These are phyloP conservation scores for Tritrichomonas foetus DNA, from an alignment of 208 protist species.

Conservation along the genomic window DNA sequence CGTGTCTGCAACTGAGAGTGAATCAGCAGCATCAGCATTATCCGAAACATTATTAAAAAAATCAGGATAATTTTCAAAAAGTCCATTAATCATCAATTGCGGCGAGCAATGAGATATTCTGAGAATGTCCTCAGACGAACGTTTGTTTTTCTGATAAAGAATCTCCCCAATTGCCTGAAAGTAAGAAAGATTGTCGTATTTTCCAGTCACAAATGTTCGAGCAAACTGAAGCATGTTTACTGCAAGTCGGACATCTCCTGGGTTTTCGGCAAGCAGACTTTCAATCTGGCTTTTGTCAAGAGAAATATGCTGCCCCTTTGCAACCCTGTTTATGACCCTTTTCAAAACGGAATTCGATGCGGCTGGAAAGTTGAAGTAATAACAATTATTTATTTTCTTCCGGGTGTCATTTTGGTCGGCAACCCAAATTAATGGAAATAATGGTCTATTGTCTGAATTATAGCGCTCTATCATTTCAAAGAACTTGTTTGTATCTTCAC, in stretches of 20 bases:
- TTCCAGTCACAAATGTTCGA: not conserved
- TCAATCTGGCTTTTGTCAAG: not conserved
- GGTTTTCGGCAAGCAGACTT: not conserved
- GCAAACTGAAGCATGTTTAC: not conserved
- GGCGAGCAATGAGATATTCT: not conserved
- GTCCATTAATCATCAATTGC: not conserved
- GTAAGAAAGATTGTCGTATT: not conserved
- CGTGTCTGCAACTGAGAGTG: not conserved
- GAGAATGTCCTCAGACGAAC: not conserved
- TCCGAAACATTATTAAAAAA: not conserved
- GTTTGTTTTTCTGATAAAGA: not conserved
- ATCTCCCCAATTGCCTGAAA: slow-evolving; percentile 27
- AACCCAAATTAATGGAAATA: slow-evolving; percentile 33
- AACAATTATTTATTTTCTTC: not conserved
- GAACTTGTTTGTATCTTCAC: not conserved
- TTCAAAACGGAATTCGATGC: not conserved
- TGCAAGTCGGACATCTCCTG: not conserved
- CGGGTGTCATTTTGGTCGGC: not conserved
- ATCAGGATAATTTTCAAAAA: not conserved
- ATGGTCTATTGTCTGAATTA: not conserved
- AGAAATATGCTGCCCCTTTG: not conserved
- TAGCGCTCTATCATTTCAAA: not conserved
- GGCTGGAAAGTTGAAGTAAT: not conserved
- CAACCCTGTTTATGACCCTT: not conserved
- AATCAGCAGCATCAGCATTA: not conserved